These are phyloP conservation scores for Amanita rimosa DNA, from an alignment of 768 basidiomycete species.

Conservation along the genomic window DNA sequence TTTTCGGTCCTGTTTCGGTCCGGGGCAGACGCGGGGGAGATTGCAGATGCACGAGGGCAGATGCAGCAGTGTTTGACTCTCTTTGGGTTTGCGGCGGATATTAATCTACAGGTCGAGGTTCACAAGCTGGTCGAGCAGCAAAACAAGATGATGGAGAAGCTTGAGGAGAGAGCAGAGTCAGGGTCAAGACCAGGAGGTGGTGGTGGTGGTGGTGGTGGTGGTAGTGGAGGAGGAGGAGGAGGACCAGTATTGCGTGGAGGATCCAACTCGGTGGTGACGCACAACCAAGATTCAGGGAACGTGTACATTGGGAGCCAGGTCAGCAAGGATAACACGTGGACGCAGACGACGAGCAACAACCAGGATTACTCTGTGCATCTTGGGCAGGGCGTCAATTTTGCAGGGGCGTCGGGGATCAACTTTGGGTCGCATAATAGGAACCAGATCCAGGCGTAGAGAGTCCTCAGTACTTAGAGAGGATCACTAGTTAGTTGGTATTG, in stretches of 20 bases:
- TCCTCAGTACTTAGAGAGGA: too few species aligned
- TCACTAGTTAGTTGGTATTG: too few species aligned
- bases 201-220: too few species aligned
- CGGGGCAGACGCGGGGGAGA: not conserved
- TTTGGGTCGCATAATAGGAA: not conserved
- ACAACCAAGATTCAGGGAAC: not conserved
- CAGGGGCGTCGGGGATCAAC: not conserved
- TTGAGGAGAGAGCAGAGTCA: not conserved
- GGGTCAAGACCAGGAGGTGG: not conserved
- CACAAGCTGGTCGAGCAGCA: not conserved
- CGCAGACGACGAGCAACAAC: not conserved
- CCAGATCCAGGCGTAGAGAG: not conserved
- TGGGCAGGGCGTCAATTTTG: not conserved
- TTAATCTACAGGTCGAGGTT: not conserved
- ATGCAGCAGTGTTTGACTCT: not conserved
- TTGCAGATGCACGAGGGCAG: not conserved
- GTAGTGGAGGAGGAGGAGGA: not conserved
- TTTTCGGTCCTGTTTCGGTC: not conserved
- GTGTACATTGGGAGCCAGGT: not conserved
- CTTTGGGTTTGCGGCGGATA: not conserved
- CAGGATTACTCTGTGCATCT: not conserved
- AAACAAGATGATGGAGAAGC: not conserved
- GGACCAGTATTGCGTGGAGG: not conserved
- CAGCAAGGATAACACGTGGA: not conserved
- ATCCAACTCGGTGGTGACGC: not conserved